A percentile compares a stretch with the other conserved stretches of the same genome.
phyloP scores from a whole-genome alignment of 495 filamentous ascomycete genomes.

The Xylaria nigripes region DNA sequence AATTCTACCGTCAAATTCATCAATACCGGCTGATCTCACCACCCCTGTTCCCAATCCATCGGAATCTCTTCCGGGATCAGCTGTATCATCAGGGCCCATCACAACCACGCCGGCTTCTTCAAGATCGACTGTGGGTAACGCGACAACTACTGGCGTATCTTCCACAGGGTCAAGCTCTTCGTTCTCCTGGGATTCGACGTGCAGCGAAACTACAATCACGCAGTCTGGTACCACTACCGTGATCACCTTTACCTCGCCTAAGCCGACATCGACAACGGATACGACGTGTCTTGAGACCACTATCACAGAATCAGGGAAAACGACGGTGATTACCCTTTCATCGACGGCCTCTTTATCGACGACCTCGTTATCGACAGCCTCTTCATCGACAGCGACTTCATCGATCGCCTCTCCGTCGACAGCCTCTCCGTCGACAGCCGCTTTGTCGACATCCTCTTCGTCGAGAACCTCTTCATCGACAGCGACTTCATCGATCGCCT shows the following conservation, averaged over 20 bases:
- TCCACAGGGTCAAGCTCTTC: constrained; percentile 13
- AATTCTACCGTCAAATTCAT: no score
- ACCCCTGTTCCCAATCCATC: no score
- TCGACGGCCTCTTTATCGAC: not conserved
- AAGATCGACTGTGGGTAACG: not conserved
- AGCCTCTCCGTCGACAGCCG: not conserved
- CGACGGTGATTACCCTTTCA: constrained; percentile 13
- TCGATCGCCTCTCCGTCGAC: not conserved
- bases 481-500: no score
- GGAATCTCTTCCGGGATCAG: no score
- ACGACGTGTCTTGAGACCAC: constrained; percentile 24
- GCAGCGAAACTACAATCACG: constrained; percentile 23
- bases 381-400: not conserved
- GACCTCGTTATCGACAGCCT: no score
- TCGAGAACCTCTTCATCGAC: no score
- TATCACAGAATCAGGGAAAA: constrained; percentile 13
- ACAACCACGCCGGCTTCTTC: constrained; percentile 12
- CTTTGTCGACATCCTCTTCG: not conserved
- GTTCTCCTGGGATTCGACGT: constrained; percentile 20
- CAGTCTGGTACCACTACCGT: constrained; percentile 15
- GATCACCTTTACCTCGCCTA: constrained; percentile 11
- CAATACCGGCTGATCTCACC: no score
- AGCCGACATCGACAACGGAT: constrained; percentile 11
- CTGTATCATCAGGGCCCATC: no score
- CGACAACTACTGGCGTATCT: not conserved